These are phyloP conservation scores for Flueggea neowawraea DNA, from an alignment of 441 rosid genomes.

Conservation along the genomic window DNA sequence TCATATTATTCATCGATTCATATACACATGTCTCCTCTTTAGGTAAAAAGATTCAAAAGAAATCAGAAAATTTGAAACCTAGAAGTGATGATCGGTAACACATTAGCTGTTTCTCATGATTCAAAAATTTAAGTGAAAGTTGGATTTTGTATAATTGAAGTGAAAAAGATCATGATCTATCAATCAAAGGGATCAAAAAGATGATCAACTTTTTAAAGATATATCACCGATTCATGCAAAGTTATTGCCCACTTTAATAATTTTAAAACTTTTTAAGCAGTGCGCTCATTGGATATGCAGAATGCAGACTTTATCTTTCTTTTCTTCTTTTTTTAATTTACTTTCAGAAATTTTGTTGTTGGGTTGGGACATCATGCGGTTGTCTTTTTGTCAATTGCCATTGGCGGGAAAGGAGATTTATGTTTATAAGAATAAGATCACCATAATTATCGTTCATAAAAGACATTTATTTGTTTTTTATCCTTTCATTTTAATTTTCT, in stretches of 20 bases:
- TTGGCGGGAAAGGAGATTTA: too few species aligned
- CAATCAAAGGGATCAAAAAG: conserved; percentile 42
- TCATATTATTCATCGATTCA: conserved; percentile 9
- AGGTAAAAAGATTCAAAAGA: conserved; percentile 17
- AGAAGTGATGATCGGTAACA: neutral
- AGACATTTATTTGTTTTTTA: too few species aligned
- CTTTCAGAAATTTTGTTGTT: too few species aligned
- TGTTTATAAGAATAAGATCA: too few species aligned
- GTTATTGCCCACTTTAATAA: conserved; percentile 16
- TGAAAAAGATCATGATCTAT: conserved; percentile 45
- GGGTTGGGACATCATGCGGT: too few species aligned
- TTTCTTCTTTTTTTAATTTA: neutral
- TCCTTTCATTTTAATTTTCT: too few species aligned
- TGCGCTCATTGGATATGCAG: conserved; percentile 10
- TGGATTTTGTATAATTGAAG: conserved; percentile 24
- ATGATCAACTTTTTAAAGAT: conserved; percentile 26
- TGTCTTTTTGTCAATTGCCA: too few species aligned
- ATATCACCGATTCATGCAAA: conserved; percentile 25
- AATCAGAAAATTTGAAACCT: neutral
- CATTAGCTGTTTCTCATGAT: conserved; percentile 9
- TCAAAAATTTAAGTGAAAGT: conserved; percentile 29
- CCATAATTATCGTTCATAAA: too few species aligned
- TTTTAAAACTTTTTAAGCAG: conserved; percentile 23
- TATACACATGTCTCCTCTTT: neutral
- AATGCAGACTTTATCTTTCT: conserved; percentile 2